A percentile compares a stretch with the other conserved stretches of the same genome.
phyloP scores from a whole-genome alignment of 2,329 filamentous ascomycete species.

The Penicillium sp. region DNA sequence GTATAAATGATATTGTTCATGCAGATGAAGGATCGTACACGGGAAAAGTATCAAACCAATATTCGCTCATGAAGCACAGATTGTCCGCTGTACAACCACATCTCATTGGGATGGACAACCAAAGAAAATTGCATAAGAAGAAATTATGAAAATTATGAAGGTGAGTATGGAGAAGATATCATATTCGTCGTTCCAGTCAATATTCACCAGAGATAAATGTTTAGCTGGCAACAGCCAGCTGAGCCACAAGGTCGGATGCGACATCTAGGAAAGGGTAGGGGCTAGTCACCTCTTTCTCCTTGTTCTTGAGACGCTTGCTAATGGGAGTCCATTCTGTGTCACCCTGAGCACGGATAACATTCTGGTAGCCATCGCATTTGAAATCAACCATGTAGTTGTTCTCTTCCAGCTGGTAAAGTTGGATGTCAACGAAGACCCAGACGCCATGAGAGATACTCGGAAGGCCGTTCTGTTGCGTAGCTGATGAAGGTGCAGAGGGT shows the following conservation, averaged over 20 bases:
- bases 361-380: conserved; percentile 97
- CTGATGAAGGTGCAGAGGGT: conserved; percentile 38
- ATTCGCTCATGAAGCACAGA: conserved; percentile 20
- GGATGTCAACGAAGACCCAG: conserved; percentile 94
- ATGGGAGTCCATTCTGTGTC: conserved; percentile 50
- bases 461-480: conserved; percentile 33
- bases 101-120: background rate
- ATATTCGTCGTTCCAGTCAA: conserved; percentile 8
- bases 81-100: conserved; percentile 15
- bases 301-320: conserved; percentile 56
- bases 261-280: conserved; percentile 96
- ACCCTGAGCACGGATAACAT: conserved; percentile 61
- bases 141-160: conserved; percentile 7
- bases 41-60: conserved; percentile 11
- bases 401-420: conserved; percentile 90
- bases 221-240: conserved; percentile 77
- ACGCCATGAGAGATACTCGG: conserved; percentile 64
- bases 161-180: conserved; percentile 6
- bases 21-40: conserved; percentile 6
- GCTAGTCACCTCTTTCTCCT: conserved; percentile 93
- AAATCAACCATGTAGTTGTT: conserved; percentile 96
- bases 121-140: background rate
- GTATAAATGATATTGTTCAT: background rate
- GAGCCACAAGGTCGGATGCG: conserved; percentile 87
- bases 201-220: background rate